Conservation (phyloP, 495 filamentous ascomycete genomes). For the Penicillium samsonianum region DNA sequence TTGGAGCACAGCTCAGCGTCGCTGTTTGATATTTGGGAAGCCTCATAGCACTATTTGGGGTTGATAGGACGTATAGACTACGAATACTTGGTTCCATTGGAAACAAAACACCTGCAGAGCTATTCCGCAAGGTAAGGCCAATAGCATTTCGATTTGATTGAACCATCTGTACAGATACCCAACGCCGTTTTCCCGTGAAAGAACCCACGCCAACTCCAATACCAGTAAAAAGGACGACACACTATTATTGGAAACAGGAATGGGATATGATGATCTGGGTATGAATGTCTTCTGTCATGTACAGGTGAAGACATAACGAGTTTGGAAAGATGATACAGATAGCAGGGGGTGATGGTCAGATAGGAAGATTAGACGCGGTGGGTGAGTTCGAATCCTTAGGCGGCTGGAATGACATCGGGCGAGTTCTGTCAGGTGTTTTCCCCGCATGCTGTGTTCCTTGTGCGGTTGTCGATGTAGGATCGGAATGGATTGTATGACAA, state of each 20-base stretch:
- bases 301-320: slow-evolving; percentile 5
- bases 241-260: slow-evolving; percentile 13
- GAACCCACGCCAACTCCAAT: slow-evolving; percentile 18
- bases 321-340: slow-evolving; percentile 1
- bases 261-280: slow-evolving; percentile 6
- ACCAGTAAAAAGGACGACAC: slow-evolving; percentile 9
- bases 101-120: background rate
- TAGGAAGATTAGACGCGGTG: background rate
- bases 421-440: background rate
- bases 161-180: slow-evolving; percentile 13
- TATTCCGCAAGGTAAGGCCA: background rate
- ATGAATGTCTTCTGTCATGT: slow-evolving; percentile 12
- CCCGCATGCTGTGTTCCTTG: background rate
- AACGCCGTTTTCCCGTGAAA: slow-evolving; percentile 9
- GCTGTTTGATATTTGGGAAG: background rate
- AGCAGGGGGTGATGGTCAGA: background rate
- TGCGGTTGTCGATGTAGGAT: background rate
- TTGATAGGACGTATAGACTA: background rate
- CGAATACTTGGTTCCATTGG: background rate
- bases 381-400: background rate
- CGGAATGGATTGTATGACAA: background rate
- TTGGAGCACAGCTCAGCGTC: too few relatives aligned
- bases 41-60: background rate
- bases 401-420: background rate
- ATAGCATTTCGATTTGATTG: background rate